A percentile compares a stretch with the other conserved stretches of the same genome.
Evolutionary conservation across 495 filamentous ascomycete species (phyloP).

Genomic region (Lasiosphaeris hirsuta): DNA sequence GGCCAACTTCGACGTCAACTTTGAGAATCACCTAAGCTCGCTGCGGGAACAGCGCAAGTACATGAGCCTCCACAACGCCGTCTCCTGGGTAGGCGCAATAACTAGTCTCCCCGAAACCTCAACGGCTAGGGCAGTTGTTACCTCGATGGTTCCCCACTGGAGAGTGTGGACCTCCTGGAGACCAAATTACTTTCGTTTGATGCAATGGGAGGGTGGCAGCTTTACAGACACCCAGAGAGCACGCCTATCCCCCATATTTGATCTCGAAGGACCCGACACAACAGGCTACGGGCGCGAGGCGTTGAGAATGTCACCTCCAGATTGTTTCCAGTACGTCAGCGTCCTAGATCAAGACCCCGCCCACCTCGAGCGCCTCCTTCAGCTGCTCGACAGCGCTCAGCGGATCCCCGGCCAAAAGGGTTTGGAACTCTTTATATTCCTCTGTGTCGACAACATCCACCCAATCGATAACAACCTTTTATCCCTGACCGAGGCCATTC

Average conservation of each 20-base stretch:
- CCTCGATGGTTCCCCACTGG: constrained; percentile 8
- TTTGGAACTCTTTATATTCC: constrained; percentile 16
- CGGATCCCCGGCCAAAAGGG: constrained; percentile 4
- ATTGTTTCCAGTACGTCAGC: constrained; percentile 9
- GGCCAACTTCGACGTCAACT: background rate
- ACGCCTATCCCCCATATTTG: constrained; percentile 13
- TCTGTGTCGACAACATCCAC: constrained; percentile 8
- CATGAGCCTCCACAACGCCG: constrained; percentile 18
- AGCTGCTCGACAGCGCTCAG: constrained; percentile 14
- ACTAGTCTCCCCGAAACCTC: background rate
- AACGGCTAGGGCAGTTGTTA: constrained; percentile 9
- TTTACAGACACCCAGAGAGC: constrained; percentile 15
- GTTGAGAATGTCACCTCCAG: constrained; percentile 9
- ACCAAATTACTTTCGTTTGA: constrained; percentile 13
- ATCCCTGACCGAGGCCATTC: constrained; percentile 9
- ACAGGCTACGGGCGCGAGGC: constrained; percentile 4
- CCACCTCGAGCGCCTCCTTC: constrained; percentile 10
- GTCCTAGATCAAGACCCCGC: constrained; percentile 4
- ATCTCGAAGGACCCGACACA: constrained; percentile 20
- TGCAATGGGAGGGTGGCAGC: constrained; percentile 16
- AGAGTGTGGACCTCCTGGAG: constrained; percentile 14
- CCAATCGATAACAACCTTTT: constrained; percentile 11
- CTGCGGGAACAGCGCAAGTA: constrained; percentile 10
- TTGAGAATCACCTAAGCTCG: constrained; percentile 1
- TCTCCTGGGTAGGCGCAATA: constrained; percentile 12